These are phyloP conservation scores for Xylariaceae sp. DNA, from an alignment of 2,329 filamentous ascomycete species.

Conservation along the genomic window DNA sequence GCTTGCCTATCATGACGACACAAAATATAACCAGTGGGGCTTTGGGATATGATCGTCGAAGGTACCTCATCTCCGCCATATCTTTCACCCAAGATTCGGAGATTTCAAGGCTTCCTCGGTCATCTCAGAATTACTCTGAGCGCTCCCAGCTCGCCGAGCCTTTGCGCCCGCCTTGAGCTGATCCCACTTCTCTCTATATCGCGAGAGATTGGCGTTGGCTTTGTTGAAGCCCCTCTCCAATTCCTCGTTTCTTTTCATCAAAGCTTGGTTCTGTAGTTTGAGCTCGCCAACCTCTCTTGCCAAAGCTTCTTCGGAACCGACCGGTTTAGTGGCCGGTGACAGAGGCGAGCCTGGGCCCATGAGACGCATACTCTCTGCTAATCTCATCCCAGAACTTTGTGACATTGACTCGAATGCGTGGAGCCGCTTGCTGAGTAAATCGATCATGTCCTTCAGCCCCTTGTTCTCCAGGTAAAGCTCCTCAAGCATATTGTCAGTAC, in stretches of 20 bases:
- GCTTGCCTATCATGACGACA: background rate
- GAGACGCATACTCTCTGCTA: slow-evolving; percentile 75
- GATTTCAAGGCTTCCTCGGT: slow-evolving; percentile 18
- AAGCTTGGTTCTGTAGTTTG: slow-evolving; percentile 57
- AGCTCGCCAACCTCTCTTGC: slow-evolving; percentile 54
- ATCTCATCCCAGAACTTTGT: slow-evolving; percentile 76
- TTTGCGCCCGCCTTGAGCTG: slow-evolving; percentile 56
- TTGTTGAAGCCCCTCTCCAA: slow-evolving; percentile 58
- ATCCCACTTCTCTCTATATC: slow-evolving; percentile 58
- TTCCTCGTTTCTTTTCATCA: slow-evolving; percentile 56
- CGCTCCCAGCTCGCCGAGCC: slow-evolving; percentile 37
- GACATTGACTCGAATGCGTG: slow-evolving; percentile 90
- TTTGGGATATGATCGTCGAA: background rate
- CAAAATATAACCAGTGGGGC: no score
- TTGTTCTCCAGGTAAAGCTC: slow-evolving; percentile 86
- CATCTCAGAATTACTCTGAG: slow-evolving; percentile 19
- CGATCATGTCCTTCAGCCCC: slow-evolving; percentile 75
- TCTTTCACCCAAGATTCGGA: slow-evolving; percentile 12
- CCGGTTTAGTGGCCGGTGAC: slow-evolving; percentile 27
- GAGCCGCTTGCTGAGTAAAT: slow-evolving; percentile 80
- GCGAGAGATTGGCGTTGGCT: slow-evolving; percentile 50
- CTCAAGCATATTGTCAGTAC: slow-evolving; percentile 61
- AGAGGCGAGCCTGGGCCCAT: slow-evolving; percentile 52
- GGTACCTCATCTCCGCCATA: background rate
- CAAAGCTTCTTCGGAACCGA: slow-evolving; percentile 41